Evolutionary conservation across 768 basidiomycete species (phyloP), one percentile per base, ranked within the genome.

Genomic region (Pulveroboletus sp.): DNA sequence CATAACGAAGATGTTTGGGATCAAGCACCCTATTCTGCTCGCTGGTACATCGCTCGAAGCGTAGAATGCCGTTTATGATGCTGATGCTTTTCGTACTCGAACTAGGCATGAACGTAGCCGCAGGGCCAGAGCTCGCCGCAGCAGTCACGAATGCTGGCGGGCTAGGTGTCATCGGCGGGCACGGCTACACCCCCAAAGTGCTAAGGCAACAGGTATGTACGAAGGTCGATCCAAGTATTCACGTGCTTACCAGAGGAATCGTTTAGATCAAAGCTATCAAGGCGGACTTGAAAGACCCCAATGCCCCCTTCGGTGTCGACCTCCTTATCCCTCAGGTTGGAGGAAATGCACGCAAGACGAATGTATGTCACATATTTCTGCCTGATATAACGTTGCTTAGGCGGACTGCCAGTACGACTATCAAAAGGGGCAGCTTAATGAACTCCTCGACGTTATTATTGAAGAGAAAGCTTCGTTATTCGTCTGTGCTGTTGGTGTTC

Each of bases 101-200:
- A 37, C 34, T 34, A 78, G 78, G 83, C 25, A 82, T 81, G 81
- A 83, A 83, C 53, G 80, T 82, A 14, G 80, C 82, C 17, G 80
- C 81, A 7, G 83, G 83, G 20, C 80, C 93, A 16, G 91, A 94
- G 66, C 81, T 94, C 21, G 93, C 92, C 16, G 94, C 93, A 34
- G 93, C 90, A 33, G 93, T 95, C 49, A 91, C 90, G 37, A 97
- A 95, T 60, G 94, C 92, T 23, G 93, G 94, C 40, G 94, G 94
- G 43, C 58, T 97, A 36, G 94, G 94, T 53, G 91, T 95, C 43
- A 91, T 97, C 52, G 94, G 94, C 32, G 94, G 94, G 45, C 75
- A 87, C 27, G 90, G 90, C 1, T 93, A 87, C 64, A 90, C 91
- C 3, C 88, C 88, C 19, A 88, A 87, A 67, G 75, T 89, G 43